Conservation (phyloP, 805 yeast genomes). For the Ogataea sp. region DNA sequence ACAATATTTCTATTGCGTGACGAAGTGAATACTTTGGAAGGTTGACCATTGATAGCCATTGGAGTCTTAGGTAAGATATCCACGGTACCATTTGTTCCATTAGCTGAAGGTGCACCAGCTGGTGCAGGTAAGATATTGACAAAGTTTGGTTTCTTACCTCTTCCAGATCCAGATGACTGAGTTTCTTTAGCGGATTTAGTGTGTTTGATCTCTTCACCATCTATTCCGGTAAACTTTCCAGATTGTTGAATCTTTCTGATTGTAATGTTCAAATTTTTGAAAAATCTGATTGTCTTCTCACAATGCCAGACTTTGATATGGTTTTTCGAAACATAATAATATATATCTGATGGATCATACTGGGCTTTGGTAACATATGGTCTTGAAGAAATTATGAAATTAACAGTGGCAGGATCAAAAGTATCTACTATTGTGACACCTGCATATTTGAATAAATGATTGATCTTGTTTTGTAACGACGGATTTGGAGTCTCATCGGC, state of each 20-base stretch:
- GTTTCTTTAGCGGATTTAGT: background rate
- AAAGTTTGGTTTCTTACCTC: background rate
- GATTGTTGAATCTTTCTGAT: constrained; percentile 27
- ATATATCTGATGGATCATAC: constrained; percentile 38
- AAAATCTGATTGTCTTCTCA: constrained; percentile 48
- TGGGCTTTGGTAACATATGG: constrained; percentile 26
- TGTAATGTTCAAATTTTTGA: constrained; percentile 39
- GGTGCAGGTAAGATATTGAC: constrained; percentile 12
- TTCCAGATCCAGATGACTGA: background rate
- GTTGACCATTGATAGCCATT: no score
- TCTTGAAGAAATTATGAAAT: constrained; percentile 42
- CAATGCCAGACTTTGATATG: constrained; percentile 54
- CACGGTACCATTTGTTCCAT: constrained; percentile 1
- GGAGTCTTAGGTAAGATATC: no score
- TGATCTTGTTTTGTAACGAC: constrained; percentile 32
- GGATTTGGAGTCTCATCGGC: constrained; percentile 26
- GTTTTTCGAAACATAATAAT: constrained; percentile 34
- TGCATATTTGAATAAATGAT: constrained; percentile 36
- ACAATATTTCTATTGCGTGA: constrained; percentile 7
- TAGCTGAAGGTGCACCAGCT: background rate
- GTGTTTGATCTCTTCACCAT: background rate
- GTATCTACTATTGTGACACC: constrained; percentile 37
- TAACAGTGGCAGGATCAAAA: constrained; percentile 34
- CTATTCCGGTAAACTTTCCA: constrained; percentile 7
- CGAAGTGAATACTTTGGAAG: background rate